Percentiles rank a stretch among this genome's conserved stretches.
Evolutionary conservation across 495 filamentous ascomycete species (phyloP).

Genomic region (Mytilinidion resinicola): DNA sequence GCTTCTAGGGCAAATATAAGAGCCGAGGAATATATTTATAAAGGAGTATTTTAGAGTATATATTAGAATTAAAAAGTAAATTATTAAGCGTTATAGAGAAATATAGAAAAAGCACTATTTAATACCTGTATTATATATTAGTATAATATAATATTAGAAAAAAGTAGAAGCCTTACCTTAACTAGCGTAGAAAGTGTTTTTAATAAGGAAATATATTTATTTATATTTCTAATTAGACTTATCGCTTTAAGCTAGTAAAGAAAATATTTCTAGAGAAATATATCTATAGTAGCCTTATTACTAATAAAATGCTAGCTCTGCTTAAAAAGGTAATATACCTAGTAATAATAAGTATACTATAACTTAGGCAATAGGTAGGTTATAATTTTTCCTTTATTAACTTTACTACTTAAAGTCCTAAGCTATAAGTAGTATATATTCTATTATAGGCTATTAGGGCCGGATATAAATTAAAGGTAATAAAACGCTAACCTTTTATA

Average conservation of each 20-base stretch:
- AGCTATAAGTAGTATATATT: conserved; percentile 40
- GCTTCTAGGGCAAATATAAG: conserved; percentile 27
- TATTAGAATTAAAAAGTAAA: no score
- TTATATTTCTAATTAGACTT: no score
- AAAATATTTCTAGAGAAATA: conserved; percentile 37
- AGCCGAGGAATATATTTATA: no score
- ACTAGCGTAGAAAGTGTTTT: no score
- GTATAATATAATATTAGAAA: neutral
- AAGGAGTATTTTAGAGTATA: no score
- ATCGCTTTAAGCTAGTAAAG: no score
- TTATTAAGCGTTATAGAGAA: conserved; percentile 38
- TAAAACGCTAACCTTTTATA: conserved; percentile 33
- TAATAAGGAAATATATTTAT: no score
- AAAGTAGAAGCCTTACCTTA: conserved; percentile 4
- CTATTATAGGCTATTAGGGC: conserved; percentile 20
- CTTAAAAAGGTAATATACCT: conserved; percentile 43
- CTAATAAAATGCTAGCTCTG: conserved; percentile 24
- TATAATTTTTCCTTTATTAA: conserved; percentile 41
- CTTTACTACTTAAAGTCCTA: conserved; percentile 24
- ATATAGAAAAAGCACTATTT: conserved; percentile 10
- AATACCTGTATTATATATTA: conserved; percentile 6
- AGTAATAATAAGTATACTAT: conserved; percentile 37
- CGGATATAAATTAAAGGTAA: conserved; percentile 37
- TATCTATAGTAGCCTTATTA: conserved; percentile 26
- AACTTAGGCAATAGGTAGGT: conserved; percentile 38